Conservation (phyloP, 1,284 basidiomycete genomes). For the Austroboletus novae-zelandiae region DNA sequence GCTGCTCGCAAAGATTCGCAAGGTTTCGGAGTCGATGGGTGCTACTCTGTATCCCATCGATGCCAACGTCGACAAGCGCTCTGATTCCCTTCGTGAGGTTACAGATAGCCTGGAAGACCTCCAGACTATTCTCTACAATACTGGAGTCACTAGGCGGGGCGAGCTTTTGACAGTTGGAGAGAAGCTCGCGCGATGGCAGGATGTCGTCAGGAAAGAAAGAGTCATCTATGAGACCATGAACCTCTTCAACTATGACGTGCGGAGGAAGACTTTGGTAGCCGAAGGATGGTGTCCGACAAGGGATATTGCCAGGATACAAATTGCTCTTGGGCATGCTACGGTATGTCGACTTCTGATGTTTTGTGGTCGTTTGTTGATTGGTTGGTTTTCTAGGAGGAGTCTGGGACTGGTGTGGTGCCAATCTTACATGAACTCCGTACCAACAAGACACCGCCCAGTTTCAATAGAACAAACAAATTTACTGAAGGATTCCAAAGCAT, state of each 20-base stretch:
- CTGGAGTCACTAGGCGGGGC: conserved; percentile 78
- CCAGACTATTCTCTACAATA: conserved; percentile 88
- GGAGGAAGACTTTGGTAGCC: conserved; percentile 93
- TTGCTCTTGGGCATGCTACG: conserved; percentile 90
- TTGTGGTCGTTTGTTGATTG: conserved; percentile 1
- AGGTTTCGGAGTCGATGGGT: conserved; percentile 98
- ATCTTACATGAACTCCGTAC: conserved; percentile 92
- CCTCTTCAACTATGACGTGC: conserved; percentile 90
- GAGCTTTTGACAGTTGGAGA: conserved; percentile 90
- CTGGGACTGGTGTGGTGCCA: conserved; percentile 89
- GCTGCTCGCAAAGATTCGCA: conserved; percentile 95
- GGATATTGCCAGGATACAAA: conserved; percentile 86
- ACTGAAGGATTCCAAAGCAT: conserved; percentile 98
- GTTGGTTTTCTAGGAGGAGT: conserved; percentile 67
- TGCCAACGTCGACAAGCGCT: conserved; percentile 88
- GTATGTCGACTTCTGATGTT: conserved; percentile 41
- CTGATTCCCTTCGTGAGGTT: conserved; percentile 88
- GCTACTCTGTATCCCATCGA: conserved; percentile 97
- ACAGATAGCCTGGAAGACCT: conserved; percentile 90
- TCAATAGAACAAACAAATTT: conserved; percentile 94
- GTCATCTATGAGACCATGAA: conserved; percentile 94
- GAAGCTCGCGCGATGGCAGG: conserved; percentile 86
- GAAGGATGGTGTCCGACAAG: conserved; percentile 97
- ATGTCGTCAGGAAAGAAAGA: conserved; percentile 95
- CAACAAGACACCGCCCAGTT: conserved; percentile 92